phyloP scores from a whole-genome alignment of 805 yeast species.

The Candida michaelii region DNA sequence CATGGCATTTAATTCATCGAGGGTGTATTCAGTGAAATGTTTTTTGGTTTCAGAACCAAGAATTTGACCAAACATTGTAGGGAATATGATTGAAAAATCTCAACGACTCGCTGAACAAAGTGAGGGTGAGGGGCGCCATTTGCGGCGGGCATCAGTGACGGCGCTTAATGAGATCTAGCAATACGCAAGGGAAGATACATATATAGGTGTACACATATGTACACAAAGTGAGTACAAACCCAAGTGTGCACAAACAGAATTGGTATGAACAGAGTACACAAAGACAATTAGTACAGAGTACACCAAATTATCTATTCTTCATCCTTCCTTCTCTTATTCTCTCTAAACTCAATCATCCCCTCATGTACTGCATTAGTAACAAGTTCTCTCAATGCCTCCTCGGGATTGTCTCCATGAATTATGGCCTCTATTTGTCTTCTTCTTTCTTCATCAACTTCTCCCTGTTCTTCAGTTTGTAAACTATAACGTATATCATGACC shows the following conservation, averaged over 20 bases:
- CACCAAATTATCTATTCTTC: no score
- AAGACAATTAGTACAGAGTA: no score
- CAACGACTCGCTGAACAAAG: no score
- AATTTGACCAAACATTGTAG: not conserved
- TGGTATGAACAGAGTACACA: no score
- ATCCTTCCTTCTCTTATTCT: not conserved
- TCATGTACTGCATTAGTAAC: slow-evolving; percentile 65
- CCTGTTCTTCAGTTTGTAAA: slow-evolving; percentile 41
- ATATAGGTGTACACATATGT: no score
- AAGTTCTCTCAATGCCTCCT: slow-evolving; percentile 68
- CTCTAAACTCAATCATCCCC: slow-evolving; percentile 19
- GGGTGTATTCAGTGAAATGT: slow-evolving; percentile 28
- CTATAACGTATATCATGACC: slow-evolving; percentile 59
- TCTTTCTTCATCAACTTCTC: slow-evolving; percentile 41
- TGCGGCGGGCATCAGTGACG: no score
- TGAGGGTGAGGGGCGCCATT: no score
- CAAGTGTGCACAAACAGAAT: no score
- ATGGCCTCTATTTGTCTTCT: slow-evolving; percentile 67
- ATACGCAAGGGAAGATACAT: not conserved
- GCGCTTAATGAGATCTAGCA: no score
- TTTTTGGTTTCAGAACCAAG: slow-evolving; percentile 8
- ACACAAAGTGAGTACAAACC: no score
- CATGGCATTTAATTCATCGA: slow-evolving; percentile 59
- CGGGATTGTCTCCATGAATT: slow-evolving; percentile 77
- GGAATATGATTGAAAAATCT: not conserved